Evolutionary conservation across 257 asterid genomes (phyloP), one percentile per base, ranked within the genome.

Genomic region (Ilex aquifolium): DNA sequence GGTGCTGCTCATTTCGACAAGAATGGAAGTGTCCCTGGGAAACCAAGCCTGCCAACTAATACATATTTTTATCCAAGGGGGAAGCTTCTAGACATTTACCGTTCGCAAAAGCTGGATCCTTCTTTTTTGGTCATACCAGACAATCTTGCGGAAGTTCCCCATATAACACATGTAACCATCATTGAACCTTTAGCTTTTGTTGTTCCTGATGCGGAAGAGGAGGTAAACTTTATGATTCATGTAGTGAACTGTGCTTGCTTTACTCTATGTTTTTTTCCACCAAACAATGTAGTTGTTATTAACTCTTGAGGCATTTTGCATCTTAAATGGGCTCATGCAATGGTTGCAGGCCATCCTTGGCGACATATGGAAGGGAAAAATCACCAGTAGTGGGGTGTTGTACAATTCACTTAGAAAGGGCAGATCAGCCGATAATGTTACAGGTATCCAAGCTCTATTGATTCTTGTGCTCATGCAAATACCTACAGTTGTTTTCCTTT

Each of bases 21-120:
- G 72, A 60, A 55, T 61, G 87, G 79, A 61, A 64, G 70, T 66
- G 68, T 80, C 36, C 79, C 82, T 14, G 95, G 94, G 72, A 86
- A 85, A 65, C 75, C 69, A 52, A 63, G 32, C 48, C 56, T 54
- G 48, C 68, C 75, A 6, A 14, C 66, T 36, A 75, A 71, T 67
- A 63, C 71, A 62, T 81, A 74, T 79, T 85, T 72, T 65, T 93
- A 90, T 64, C 97, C 96, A 5, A 81, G 99, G 79, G 99, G 95
- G 52, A 93, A 90, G 68, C 83, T 91, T 60, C 97, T 93, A 50
- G 99, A 87, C 71, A 85, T 90, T 51, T 90, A 90, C 63, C 99
- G 99, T 56, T 77, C 54, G 80, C 86, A 84, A 74, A 90, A 71
- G 66, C 59, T 77, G 60, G 84, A 77, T 52, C 74, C 88, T 17